Evolutionary conservation across 129 eudicot species (phyloP).

Genomic region (Sambucus nigra): DNA sequence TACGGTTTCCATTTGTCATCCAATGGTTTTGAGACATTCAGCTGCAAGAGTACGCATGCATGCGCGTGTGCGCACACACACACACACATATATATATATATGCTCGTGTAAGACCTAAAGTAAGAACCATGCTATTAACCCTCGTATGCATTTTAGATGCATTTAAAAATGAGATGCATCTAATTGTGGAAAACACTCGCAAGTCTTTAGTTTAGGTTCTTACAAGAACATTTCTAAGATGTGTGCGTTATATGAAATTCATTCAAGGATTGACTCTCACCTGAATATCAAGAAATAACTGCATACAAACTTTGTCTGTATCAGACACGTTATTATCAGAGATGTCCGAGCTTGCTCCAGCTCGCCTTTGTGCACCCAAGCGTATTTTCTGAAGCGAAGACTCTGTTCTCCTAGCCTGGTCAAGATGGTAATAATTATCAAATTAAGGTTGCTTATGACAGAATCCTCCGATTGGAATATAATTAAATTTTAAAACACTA

Average conservation of each 20-base stretch:
- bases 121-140: too few species aligned
- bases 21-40: too few species aligned
- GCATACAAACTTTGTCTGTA: constrained; percentile 89
- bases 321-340: constrained; percentile 65
- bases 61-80: too few species aligned
- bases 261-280: constrained; percentile 22
- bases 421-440: constrained; percentile 9
- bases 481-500: not conserved
- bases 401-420: constrained; percentile 76
- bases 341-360: constrained; percentile 71
- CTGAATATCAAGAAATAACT: constrained; percentile 93
- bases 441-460: not conserved
- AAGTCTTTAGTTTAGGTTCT: too few species aligned
- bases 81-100: too few species aligned
- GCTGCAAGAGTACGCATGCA: too few species aligned
- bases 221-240: not conserved
- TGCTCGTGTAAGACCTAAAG: too few species aligned
- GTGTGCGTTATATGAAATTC: not conserved
- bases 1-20: not conserved
- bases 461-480: too few species aligned
- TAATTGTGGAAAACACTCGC: too few species aligned
- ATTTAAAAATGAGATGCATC: too few species aligned
- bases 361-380: constrained; percentile 67
- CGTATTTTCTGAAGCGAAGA: constrained; percentile 86
- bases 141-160: too few species aligned